These are phyloP conservation scores for Pleurotus sapidus DNA, from an alignment of 768 basidiomycete genomes.

Conservation along the genomic window DNA sequence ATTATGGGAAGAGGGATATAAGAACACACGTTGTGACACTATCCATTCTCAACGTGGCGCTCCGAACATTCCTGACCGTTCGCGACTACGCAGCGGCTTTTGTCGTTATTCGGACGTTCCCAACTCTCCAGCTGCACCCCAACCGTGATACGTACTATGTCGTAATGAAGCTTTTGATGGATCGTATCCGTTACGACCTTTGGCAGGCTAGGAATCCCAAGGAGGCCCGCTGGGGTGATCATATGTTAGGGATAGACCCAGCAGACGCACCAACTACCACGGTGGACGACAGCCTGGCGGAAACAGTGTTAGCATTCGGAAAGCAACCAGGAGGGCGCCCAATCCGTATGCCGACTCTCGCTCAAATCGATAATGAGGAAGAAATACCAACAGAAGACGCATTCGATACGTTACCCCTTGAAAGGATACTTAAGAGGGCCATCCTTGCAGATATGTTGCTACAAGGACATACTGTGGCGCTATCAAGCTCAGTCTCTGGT, in stretches of 20 bases:
- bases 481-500: not conserved
- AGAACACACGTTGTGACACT: slow-evolving; percentile 24
- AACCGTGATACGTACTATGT: slow-evolving; percentile 36
- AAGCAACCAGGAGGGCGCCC: not conserved
- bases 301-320: not conserved
- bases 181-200: slow-evolving; percentile 17
- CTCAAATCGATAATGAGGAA: slow-evolving; percentile 1
- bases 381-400: not conserved
- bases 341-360: not conserved
- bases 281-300: not conserved
- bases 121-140: slow-evolving; percentile 23
- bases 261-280: not conserved
- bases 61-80: slow-evolving; percentile 40
- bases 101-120: slow-evolving; percentile 31
- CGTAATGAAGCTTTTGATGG: slow-evolving; percentile 34
- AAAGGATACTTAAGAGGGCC: slow-evolving; percentile 1
- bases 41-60: slow-evolving; percentile 35
- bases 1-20: slow-evolving; percentile 9
- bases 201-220: not conserved
- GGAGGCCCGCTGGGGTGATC: slow-evolving; percentile 2
- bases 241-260: slow-evolving; percentile 1
- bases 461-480: not conserved
- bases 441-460: not conserved
- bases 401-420: not conserved
- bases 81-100: slow-evolving; percentile 49